Evolutionary conservation across 2,329 filamentous ascomycete genomes (phyloP).

Genomic region (Fusarium mundagurra): DNA sequence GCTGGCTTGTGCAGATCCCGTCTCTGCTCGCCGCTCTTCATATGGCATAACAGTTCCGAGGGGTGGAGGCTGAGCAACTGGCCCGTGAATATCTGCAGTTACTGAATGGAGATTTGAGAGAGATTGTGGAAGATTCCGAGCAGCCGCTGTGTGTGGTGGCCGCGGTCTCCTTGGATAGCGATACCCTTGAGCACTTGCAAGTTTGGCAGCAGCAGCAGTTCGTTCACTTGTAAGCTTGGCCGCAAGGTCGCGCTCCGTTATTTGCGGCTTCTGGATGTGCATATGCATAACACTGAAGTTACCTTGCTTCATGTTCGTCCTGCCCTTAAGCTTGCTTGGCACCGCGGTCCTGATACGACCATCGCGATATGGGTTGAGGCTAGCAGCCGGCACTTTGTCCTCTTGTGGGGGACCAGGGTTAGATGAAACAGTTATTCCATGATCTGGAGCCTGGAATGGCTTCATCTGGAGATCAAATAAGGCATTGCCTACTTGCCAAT

Average conservation of each 20-base stretch:
- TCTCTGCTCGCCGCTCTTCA: not conserved
- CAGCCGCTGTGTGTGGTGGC: constrained; percentile 44
- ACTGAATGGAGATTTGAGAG: not conserved
- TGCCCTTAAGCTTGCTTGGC: constrained; percentile 70
- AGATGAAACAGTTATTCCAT: not conserved
- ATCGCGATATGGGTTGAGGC: constrained; percentile 42
- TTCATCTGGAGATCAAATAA: constrained; percentile 24
- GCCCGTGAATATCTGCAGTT: not conserved
- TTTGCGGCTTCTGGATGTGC: constrained; percentile 58
- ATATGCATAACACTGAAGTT: constrained; percentile 74
- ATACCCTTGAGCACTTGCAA: constrained; percentile 65
- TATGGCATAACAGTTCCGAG: not conserved
- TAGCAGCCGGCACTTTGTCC: not conserved
- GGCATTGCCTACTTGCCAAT: constrained; percentile 11
- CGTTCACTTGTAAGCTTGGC: constrained; percentile 71
- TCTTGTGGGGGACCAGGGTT: not conserved
- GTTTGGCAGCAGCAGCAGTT: constrained; percentile 66
- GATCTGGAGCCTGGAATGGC: not conserved
- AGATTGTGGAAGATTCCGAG: not conserved
- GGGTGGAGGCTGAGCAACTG: not conserved
- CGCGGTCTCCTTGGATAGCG: constrained; percentile 58
- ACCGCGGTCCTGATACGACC: constrained; percentile 62
- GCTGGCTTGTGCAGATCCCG: not conserved
- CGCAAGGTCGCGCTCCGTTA: constrained; percentile 61
- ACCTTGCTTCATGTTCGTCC: constrained; percentile 64